phyloP scores from a whole-genome alignment of 1,284 basidiomycete genomes.

The Puccinia triticina region DNA sequence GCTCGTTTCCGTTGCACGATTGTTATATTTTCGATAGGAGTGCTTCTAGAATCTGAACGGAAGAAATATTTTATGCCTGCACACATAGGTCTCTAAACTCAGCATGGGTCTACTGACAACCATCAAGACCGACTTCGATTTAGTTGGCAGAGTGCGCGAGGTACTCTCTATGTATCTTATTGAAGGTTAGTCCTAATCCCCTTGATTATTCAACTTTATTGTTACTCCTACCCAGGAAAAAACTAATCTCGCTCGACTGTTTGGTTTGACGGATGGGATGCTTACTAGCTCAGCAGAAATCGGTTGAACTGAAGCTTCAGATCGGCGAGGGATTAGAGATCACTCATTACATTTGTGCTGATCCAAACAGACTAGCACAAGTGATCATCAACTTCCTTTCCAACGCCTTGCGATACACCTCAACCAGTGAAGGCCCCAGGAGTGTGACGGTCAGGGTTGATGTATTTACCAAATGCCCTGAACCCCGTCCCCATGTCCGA shows the following conservation, averaged over 20 bases:
- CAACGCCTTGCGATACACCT: conserved; percentile 46
- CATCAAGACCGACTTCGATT: conserved; percentile 46
- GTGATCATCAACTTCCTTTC: conserved; percentile 50
- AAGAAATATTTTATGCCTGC: background rate
- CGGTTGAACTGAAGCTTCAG: conserved; percentile 36
- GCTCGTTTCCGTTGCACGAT: background rate
- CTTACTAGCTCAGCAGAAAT: conserved; percentile 43
- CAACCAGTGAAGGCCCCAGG: conserved; percentile 31
- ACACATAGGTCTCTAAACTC: conserved; percentile 42
- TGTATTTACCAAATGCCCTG: conserved; percentile 39
- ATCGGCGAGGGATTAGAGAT: conserved; percentile 42
- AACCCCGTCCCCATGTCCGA: conserved; percentile 24
- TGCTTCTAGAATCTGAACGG: background rate
- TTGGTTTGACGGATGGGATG: background rate
- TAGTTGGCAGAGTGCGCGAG: conserved; percentile 37
- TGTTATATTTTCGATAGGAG: background rate
- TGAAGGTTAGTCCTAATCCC: conserved; percentile 20
- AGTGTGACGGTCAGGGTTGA: conserved; percentile 45
- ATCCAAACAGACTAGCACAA: conserved; percentile 48
- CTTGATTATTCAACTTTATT: background rate
- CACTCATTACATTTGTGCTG: conserved; percentile 36
- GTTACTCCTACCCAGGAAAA: background rate
- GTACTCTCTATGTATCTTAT: conserved; percentile 50
- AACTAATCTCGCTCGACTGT: background rate
- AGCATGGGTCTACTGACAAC: conserved; percentile 48